Base-by-base conservation (phyloP, 2,329 filamentous ascomycete species). In the Xylariaceae sp. region DNA sequence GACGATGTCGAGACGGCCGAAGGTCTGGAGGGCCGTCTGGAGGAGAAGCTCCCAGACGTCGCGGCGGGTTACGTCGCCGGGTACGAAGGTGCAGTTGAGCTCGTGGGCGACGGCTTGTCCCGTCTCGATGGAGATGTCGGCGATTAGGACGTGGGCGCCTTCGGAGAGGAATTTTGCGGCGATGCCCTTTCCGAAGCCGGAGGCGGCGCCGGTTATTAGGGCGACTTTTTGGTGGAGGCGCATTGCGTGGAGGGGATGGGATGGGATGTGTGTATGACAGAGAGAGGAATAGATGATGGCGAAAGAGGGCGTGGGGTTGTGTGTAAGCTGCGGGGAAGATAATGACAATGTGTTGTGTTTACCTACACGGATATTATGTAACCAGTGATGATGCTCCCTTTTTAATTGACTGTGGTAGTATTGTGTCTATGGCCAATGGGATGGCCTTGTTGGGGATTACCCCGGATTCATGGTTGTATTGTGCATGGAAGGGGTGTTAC, bases 131-230 rank as follows among this genome's bases (percentile, higher is more conserved):
- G 83, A 81, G 60, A 88, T 76, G 70, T 88, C 86, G 1, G 82
- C 82, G 56, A 88, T 80, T 54, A 88, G 71, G 39, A 88, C 84
- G 62, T 79, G 79, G 53, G 79, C 80, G 45, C 85, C 85, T 72
- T 88, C 84, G 23, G 77, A 69, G 4, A 79, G 76, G 70, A 87
- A 87, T 57, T 82, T 81, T 57, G 78, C 74, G 0, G 80, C 81
- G 55, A 88, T 87, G 39, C 80, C 84, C 58, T 80, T 82, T 57
- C 85, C 85, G 64, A 88, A 88, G 1, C 86, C 86, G 9, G 81
- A 83, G 2, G 82, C 84, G 6, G 77, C 85, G 52, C 85, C 83
- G 61, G 74, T 78, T 61, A 78, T 70, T 61, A 79, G 74, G 66
- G 74, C 76, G 3, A 75, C 72, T 58, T 78, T 78, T 53, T 73